These are phyloP conservation scores for Immersiella caudata DNA, from an alignment of 495 filamentous ascomycete species.

Conservation along the genomic window DNA sequence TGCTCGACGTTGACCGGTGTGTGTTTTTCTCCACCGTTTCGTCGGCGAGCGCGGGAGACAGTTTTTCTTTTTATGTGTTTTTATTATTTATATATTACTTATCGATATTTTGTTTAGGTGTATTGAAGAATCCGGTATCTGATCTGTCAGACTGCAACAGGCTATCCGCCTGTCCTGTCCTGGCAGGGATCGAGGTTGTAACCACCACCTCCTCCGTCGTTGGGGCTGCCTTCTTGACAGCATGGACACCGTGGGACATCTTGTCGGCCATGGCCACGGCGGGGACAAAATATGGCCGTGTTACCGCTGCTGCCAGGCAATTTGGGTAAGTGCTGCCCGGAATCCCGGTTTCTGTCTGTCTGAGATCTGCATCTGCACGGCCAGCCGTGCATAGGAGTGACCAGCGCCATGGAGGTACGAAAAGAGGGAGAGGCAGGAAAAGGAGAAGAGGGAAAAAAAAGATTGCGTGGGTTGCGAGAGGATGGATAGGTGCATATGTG, in stretches of 20 bases:
- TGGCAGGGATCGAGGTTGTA: no score
- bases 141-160: background rate
- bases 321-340: conserved; percentile 30
- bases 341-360: background rate
- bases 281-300: conserved; percentile 26
- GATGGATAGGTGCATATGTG: background rate
- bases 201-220: background rate
- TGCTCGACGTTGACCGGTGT: background rate
- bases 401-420: background rate
- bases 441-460: background rate
- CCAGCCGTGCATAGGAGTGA: no score
- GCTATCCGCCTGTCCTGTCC: no score
- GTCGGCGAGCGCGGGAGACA: background rate
- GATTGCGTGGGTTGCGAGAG: conserved; percentile 2
- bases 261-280: background rate
- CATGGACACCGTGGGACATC: background rate
- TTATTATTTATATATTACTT: background rate
- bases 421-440: background rate
- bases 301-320: conserved; percentile 35
- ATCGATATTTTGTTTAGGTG: background rate
- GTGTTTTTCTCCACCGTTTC: background rate
- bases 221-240: background rate
- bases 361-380: conserved; percentile 1
- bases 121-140: background rate
- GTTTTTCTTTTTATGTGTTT: background rate